Evolutionary conservation across 2,329 filamentous ascomycete species (phyloP), one percentile per base, ranked within the genome.

Genomic region (Didymella lethalis): DNA sequence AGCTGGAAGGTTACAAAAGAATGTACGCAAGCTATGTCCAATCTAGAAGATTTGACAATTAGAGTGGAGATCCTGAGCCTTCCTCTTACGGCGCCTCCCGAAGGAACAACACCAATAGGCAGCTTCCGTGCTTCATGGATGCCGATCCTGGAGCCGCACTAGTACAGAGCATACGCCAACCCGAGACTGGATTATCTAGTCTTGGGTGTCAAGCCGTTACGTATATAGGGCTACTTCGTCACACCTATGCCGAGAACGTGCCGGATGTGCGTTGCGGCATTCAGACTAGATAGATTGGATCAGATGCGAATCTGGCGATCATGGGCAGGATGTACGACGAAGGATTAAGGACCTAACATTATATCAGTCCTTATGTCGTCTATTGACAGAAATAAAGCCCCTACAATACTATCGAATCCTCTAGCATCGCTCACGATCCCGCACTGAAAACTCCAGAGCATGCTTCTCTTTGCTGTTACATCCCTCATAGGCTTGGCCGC

Each of bases 271-370:
- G 18, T 7, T 47, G 26, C 54, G 31, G 32, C 18, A 51, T 16
- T 5, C 47, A 51, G 10, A 29, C 43, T 8, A 45, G 29, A 44
- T 44, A 31, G 10, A 45, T 18, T 8, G 31, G 8, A 18, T 11
- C n/a, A n/a, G 16, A 11, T 44, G 44, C 23, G 26, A 41, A 3
- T 16, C n/a, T n/a, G 36, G 31, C 28, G 55, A 53, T 58, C 38
- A 23, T 41, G 28, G 18, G 31, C 23, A 51, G 49, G 55, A 53
- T 58, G 55, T 58, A 58, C 55, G 55, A 58, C 28, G 38, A 49
- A 32, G 29, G n/a, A 36, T 36, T 10, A 12, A 3, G 2, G 23
- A 14, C 32, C 14, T 8, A 4, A 20, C 7, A 18, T 45, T 50
- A 54, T 58, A 54, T 23, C 11, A 20, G 12, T 14, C 38, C 11